A percentile compares a stretch with the other conserved stretches of the same genome.
Evolutionary conservation across 163 green algal genomes (phyloP).

Genomic region (Trebouxia gelatinosa): DNA sequence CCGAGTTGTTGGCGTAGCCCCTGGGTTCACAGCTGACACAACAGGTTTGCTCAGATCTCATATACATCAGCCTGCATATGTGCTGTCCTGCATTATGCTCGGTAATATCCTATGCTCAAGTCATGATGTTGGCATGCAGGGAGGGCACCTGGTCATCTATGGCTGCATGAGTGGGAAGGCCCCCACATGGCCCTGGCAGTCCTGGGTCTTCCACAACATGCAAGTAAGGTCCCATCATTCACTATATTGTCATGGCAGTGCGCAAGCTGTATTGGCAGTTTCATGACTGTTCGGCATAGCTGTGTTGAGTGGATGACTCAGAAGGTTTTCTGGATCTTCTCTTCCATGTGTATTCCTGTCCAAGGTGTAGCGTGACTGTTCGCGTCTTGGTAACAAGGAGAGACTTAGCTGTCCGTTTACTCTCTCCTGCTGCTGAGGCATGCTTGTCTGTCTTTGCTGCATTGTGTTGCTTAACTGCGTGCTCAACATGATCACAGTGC

Average conservation of each 20-base stretch:
- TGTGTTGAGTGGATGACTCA: background rate
- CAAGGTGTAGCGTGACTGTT: too few species aligned
- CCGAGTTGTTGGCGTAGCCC: conserved; percentile 86
- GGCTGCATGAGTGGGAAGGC: conserved; percentile 70
- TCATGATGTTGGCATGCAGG: too few species aligned
- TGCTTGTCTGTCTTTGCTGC: too few species aligned
- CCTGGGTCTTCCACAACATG: conserved; percentile 64
- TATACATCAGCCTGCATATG: background rate
- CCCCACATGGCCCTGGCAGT: conserved; percentile 66
- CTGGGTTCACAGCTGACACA: conserved; percentile 87
- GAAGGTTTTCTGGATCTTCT: background rate
- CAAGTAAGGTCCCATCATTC: conserved; percentile 28
- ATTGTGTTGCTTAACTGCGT: too few species aligned
- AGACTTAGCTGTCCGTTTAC: too few species aligned
- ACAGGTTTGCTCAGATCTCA: conserved; percentile 33
- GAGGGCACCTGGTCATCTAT: conserved; percentile 73
- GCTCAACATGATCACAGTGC: too few species aligned
- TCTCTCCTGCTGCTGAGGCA: too few species aligned
- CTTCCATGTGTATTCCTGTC: background rate
- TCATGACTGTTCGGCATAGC: background rate
- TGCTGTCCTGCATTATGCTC: too few species aligned
- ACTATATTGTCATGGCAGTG: background rate
- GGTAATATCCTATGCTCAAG: too few species aligned
- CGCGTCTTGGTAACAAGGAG: too few species aligned
- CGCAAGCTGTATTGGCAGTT: background rate